Conservation (phyloP, 345 rosid species). For the Eucalyptus erythrocorys region DNA sequence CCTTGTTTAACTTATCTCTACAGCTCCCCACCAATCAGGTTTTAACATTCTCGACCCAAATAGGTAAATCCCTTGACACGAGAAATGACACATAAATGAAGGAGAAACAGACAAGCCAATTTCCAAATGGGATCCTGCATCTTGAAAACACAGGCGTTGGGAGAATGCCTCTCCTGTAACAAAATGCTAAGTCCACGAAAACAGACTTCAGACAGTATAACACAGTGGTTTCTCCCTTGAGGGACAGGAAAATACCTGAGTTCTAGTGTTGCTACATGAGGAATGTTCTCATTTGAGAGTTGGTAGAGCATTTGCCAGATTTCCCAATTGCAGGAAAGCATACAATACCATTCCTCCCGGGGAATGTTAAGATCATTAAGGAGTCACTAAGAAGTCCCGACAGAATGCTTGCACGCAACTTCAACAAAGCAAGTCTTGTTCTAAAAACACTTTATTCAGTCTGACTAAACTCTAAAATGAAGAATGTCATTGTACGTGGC, state of each 20-base stretch:
- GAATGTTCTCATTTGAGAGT: background rate
- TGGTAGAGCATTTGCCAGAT: background rate
- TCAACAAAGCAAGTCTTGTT: background rate
- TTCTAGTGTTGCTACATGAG: background rate
- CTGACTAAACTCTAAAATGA: background rate
- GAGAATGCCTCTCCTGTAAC: background rate
- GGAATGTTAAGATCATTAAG: background rate
- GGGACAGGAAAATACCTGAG: background rate
- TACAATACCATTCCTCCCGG: background rate
- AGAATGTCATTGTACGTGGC: background rate
- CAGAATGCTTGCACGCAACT: background rate
- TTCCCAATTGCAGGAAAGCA: background rate
- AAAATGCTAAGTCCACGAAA: background rate
- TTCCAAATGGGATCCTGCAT: background rate
- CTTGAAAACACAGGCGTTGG: background rate
- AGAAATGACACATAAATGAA: background rate
- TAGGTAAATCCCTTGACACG: background rate
- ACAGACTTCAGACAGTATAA: background rate
- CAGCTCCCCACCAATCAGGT: background rate
- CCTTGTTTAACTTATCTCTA: background rate
- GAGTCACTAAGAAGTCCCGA: background rate
- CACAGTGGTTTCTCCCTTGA: background rate
- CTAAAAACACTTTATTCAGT: background rate
- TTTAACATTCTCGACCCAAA: background rate
- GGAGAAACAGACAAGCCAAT: background rate